phyloP scores from a whole-genome alignment of 257 asterid genomes.

The Cinchona pubescens region DNA sequence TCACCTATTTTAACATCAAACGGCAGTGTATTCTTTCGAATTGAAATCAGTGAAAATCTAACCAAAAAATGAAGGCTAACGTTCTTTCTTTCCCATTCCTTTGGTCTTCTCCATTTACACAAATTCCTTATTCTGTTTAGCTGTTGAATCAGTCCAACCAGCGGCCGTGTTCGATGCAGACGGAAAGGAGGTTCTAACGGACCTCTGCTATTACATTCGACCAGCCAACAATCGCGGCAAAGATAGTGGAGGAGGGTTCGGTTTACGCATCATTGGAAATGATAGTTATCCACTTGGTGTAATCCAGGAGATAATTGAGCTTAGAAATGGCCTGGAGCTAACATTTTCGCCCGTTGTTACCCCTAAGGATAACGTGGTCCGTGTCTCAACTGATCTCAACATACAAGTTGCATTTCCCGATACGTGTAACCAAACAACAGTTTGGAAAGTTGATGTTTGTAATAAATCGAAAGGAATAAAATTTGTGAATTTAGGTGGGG shows the following conservation, averaged over 20 bases:
- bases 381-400: constrained; percentile 10
- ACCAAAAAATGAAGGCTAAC: neutral
- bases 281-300: neutral
- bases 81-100: neutral
- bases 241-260: constrained; percentile 1
- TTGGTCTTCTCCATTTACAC: neutral
- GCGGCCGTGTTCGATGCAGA: neutral
- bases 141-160: neutral
- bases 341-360: neutral
- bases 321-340: neutral
- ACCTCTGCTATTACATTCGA: neutral
- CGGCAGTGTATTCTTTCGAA: neutral
- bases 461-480: neutral
- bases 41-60: neutral
- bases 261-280: neutral
- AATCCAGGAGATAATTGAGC: constrained; percentile 1
- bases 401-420: neutral
- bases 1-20: neutral
- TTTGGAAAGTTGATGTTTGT: constrained; percentile 10
- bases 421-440: neutral
- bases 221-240: constrained; percentile 8
- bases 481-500: constrained; percentile 11
- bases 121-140: neutral
- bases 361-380: neutral
- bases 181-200: neutral